Conservation (phyloP, 768 basidiomycete genomes). For the Boletus bicolor region DNA sequence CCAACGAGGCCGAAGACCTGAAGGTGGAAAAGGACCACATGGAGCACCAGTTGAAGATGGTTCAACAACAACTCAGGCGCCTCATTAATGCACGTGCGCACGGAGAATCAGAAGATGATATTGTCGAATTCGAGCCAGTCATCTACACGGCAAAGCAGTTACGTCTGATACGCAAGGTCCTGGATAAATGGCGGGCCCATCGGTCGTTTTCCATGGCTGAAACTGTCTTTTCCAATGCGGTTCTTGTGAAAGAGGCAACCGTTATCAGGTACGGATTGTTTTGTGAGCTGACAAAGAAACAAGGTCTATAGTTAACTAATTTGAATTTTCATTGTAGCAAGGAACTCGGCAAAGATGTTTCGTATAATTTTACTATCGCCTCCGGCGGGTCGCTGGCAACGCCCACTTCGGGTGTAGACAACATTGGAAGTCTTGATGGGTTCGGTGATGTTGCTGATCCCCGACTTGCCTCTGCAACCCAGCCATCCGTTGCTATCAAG, state of each 20-base stretch:
- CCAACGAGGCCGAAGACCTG: slow-evolving; percentile 77
- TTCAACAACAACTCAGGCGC: slow-evolving; percentile 79
- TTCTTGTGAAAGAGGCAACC: slow-evolving; percentile 91
- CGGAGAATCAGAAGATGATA: slow-evolving; percentile 68
- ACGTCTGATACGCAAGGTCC: slow-evolving; percentile 73
- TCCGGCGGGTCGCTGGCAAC: slow-evolving; percentile 75
- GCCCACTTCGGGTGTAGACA: slow-evolving; percentile 80
- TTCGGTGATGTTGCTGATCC: slow-evolving; percentile 93
- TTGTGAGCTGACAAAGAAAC: neutral
- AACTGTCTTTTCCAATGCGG: slow-evolving; percentile 76
- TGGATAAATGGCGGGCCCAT: slow-evolving; percentile 84
- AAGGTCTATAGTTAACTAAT: slow-evolving; percentile 3
- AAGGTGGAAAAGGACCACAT: slow-evolving; percentile 91
- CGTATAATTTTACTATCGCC: slow-evolving; percentile 91
- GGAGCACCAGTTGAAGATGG: slow-evolving; percentile 80
- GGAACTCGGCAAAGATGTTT: slow-evolving; percentile 81
- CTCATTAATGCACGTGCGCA: slow-evolving; percentile 72
- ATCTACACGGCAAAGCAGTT: slow-evolving; percentile 82
- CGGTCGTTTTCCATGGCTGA: slow-evolving; percentile 92
- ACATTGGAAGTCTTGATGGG: slow-evolving; percentile 82
- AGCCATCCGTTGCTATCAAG: slow-evolving; percentile 86
- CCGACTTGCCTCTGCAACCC: slow-evolving; percentile 63
- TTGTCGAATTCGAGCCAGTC: slow-evolving; percentile 69
- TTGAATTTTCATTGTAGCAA: slow-evolving; percentile 47
- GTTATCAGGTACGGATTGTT: slow-evolving; percentile 65